A percentile compares a stretch with the other conserved stretches of the same genome.
phyloP scores from a whole-genome alignment of 2,329 filamentous ascomycete species.

The Elsinoe fawcettii region DNA sequence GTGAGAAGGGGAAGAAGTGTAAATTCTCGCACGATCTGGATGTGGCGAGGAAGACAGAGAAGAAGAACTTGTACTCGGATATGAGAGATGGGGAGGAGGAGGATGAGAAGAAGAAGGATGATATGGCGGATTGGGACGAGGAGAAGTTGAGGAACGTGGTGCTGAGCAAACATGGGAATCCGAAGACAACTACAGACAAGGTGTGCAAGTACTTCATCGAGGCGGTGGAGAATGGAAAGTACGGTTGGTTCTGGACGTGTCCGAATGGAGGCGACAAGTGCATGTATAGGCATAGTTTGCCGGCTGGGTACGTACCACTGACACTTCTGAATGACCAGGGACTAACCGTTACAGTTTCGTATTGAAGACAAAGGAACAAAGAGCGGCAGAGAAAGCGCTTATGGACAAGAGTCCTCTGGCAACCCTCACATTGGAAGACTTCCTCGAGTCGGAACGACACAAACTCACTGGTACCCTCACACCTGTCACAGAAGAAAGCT shows the following conservation, averaged over 20 bases:
- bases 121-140: constrained; percentile 95
- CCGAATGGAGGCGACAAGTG: constrained; percentile 95
- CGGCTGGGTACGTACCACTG: constrained; percentile 66
- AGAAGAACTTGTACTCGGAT: constrained; percentile 87
- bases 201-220: constrained; percentile 99
- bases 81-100: constrained; percentile 64
- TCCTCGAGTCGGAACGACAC: constrained; percentile 90
- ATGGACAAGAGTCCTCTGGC: constrained; percentile 93
- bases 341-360: constrained; percentile 60
- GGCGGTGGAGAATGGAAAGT: constrained; percentile 96
- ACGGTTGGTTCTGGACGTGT: constrained; percentile 98
- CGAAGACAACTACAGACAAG: constrained; percentile 90
- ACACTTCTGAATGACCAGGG: neutral
- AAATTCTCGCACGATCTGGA: constrained; percentile 93
- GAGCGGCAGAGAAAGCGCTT: constrained; percentile 87
- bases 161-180: constrained; percentile 93
- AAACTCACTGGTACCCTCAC: constrained; percentile 88
- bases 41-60: constrained; percentile 84
- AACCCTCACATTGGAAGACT: constrained; percentile 93
- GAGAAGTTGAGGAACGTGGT: constrained; percentile 89
- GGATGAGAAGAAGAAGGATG: constrained; percentile 74
- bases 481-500: constrained; percentile 84
- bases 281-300: constrained; percentile 96
- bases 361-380: constrained; percentile 95
- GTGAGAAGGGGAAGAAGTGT: constrained; percentile 94